Base-by-base conservation (phyloP, 2,329 filamentous ascomycete species). In the Didymella segeticola region DNA sequence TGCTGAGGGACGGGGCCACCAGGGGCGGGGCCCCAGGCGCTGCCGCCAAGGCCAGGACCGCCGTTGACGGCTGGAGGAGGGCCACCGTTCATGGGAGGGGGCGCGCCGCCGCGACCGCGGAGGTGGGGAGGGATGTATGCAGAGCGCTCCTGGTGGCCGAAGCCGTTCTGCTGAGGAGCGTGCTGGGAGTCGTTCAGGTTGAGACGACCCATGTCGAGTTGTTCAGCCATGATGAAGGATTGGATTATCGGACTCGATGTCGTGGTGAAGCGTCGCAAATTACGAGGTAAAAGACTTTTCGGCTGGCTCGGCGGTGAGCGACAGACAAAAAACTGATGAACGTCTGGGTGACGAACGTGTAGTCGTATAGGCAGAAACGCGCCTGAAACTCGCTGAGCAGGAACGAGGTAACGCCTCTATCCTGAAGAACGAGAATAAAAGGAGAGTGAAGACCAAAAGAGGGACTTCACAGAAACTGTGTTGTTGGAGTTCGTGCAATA, bases 101-200 rank as follows among this genome's bases (percentile, higher is more conserved):
- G 62, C 15, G 56, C 62, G 34, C 58, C 60, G 53, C 70, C 63
- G 53, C 73, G 71, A 33, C 72, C 72, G 72, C 90, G 87, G 82
- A 93, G 86, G 78, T 95, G 91, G 77, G 90, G 90, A 63, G 90
- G 90, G 64, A 95, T 92, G 82, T 95, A 95, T 52, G 85, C 82
- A 73, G 89, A 89, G 70, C 88, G 88, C 66, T 79, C 82, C 56
- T 71, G 68, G 62, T 81, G 78, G 67, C 77, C 75, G 67, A 77
- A 76, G 71, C 74, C 78, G 70, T 78, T 77, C 46, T 76, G 74
- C 47, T 56, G 53, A 46, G 77, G 74, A 64, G 83, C 84, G 72
- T 86, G 84, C 76, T 86, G 81, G 57, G 83, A 85, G 63, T 88
- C 85, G 73, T 84, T 86, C 61, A 93, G 81, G 77, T 80, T 88